phyloP scores from a whole-genome alignment of 805 yeast genomes.

The Kuraishia piskuri region DNA sequence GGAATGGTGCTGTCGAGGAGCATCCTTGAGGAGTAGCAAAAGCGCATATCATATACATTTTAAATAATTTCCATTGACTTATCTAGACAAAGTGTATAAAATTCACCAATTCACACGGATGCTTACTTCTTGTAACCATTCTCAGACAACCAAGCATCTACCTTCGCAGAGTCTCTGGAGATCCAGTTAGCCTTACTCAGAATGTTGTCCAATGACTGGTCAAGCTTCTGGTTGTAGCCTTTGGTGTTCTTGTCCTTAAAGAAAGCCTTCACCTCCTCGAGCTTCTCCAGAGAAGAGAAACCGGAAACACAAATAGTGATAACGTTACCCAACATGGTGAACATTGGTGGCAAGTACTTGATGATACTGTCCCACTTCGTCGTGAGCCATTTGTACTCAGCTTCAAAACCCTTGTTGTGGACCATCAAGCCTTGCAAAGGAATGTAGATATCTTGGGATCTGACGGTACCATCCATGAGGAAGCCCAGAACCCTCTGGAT shows the following conservation, averaged over 20 bases:
- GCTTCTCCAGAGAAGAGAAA: conserved; percentile 22
- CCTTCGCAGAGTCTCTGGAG: conserved; percentile 40
- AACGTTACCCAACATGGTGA: conserved; percentile 71
- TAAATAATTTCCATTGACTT: no score
- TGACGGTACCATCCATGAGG: conserved; percentile 68
- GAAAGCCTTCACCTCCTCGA: conserved; percentile 40
- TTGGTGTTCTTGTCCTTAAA: conserved; percentile 46
- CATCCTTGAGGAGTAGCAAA: no score
- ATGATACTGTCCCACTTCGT: conserved; percentile 63
- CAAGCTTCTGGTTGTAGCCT: conserved; percentile 57
- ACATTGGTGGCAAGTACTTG: conserved; percentile 69
- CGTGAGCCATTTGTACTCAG: conserved; percentile 64
- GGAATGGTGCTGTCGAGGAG: no score
- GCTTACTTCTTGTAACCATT: conserved; percentile 14
- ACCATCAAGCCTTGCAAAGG: conserved; percentile 70
- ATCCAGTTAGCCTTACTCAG: conserved; percentile 52
- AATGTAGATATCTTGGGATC: conserved; percentile 34
- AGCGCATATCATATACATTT: no score
- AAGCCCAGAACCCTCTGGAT: conserved; percentile 47
- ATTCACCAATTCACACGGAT: no score
- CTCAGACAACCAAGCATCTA: conserved; percentile 39
- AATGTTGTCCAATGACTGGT: conserved; percentile 55
- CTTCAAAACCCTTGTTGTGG: conserved; percentile 56
- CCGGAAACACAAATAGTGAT: conserved; percentile 46
- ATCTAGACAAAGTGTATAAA: no score